A percentile compares a stretch with the other conserved stretches of the same genome.
phyloP scores from a whole-genome alignment of 257 asterid species.

The Solanum peruvianum region DNA sequence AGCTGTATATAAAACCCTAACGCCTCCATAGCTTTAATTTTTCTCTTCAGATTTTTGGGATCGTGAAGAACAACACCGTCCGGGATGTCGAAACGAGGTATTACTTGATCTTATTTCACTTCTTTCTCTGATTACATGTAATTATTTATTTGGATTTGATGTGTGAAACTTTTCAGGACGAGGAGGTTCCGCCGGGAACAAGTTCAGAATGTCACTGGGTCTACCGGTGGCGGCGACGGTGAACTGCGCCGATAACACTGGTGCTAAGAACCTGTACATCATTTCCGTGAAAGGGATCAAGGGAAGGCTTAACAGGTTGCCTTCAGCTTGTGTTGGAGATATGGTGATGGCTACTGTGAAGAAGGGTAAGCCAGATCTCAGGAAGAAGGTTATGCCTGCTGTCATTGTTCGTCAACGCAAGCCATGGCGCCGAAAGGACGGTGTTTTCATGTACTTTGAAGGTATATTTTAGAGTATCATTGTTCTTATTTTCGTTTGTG shows the following conservation, averaged over 20 bases:
- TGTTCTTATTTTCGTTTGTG: not conserved
- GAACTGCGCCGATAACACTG: conserved; percentile 61
- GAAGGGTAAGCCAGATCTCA: conserved; percentile 59
- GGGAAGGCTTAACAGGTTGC: conserved; percentile 53
- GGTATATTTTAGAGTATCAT: not conserved
- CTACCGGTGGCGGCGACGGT: conserved; percentile 67
- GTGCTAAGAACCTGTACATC: conserved; percentile 59
- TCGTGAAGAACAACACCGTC: not conserved
- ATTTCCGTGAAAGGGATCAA: conserved; percentile 55
- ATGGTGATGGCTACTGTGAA: conserved; percentile 74
- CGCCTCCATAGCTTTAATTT: not conserved
- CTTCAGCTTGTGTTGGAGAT: conserved; percentile 61
- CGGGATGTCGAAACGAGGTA: conserved; percentile 56
- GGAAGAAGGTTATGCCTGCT: conserved; percentile 83
- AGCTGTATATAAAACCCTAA: conserved; percentile 11
- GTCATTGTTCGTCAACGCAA: conserved; percentile 68
- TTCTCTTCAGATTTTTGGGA: not conserved
- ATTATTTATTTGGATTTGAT: not conserved
- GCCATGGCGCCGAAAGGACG: conserved; percentile 84
- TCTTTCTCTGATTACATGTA: not conserved
- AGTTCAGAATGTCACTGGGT: conserved; percentile 63
- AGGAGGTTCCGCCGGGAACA: conserved; percentile 61
- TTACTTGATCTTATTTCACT: not conserved
- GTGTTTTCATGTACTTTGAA: conserved; percentile 63
- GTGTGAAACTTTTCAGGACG: conserved; percentile 20